phyloP scores from a whole-genome alignment of 805 yeast species.

The Teunomyces cretensis region DNA sequence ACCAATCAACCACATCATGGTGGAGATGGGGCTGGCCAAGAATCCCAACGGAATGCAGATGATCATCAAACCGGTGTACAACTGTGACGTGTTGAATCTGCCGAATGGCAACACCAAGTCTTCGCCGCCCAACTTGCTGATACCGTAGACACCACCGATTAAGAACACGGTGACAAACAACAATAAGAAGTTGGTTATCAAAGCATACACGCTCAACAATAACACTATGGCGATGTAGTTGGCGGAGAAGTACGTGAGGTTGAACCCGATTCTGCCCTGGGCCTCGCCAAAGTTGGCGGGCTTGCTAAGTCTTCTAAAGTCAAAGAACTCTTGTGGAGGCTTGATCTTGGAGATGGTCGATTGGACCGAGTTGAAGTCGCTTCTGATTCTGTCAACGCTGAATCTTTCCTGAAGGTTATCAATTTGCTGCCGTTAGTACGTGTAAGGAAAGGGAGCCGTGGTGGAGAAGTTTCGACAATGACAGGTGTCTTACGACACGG shows the following conservation, averaged over 20 bases:
- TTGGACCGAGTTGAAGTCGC: conserved; percentile 47
- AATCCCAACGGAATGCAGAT: conserved; percentile 80
- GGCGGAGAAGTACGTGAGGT: conserved; percentile 81
- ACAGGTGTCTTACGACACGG: too few relatives aligned
- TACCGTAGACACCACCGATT: conserved; percentile 73
- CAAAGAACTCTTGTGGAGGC: conserved; percentile 93
- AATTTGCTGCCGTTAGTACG: conserved; percentile 11
- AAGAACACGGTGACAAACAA: conserved; percentile 78
- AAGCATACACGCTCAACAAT: conserved; percentile 75
- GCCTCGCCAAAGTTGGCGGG: conserved; percentile 88
- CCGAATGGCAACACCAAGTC: conserved; percentile 79
- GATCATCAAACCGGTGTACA: conserved; percentile 79
- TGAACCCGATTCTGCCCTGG: conserved; percentile 85
- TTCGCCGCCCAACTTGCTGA: conserved; percentile 74
- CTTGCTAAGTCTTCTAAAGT: conserved; percentile 81
- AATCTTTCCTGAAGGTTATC: conserved; percentile 21
- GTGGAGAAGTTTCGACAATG: too few relatives aligned
- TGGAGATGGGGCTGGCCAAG: conserved; percentile 84
- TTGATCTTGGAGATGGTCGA: conserved; percentile 67
- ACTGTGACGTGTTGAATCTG: conserved; percentile 69
- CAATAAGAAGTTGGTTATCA: conserved; percentile 80
- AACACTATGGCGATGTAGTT: conserved; percentile 78
- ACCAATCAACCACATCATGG: conserved; percentile 89
- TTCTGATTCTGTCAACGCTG: conserved; percentile 22
- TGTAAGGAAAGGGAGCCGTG: too few relatives aligned